Evolutionary conservation across 176 grass and related monocot genomes (phyloP), one percentile per base, ranked within the genome.

Genomic region (Echinochloa phyllopogon): DNA sequence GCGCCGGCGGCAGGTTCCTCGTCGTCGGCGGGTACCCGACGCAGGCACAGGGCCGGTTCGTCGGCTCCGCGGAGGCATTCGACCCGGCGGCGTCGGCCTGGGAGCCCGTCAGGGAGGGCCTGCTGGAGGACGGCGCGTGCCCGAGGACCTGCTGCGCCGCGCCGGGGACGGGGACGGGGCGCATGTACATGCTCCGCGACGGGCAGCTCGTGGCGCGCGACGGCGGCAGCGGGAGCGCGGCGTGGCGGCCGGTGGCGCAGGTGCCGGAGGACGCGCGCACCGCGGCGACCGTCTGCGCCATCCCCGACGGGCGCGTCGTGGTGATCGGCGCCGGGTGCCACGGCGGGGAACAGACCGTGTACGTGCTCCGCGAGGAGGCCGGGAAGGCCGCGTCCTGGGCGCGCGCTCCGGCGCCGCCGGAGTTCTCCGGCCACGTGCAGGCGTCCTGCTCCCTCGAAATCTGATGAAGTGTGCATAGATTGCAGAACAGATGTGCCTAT

Each of bases 21-120:
- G 96, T 94, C 33, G 74, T 86, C 33, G 93, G 96, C 60, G 96
- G 96, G 15, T 98, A 98, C 83, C 72, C 90, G 24, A 98, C 96
- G 39, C 83, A 84, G 10, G 91, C 91, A 48, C 96, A 98, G 71
- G 96, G 93, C 0, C 87, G 63, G 9, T 98, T 98, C 74, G 85
- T 55, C 1, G 79, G 86, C 77, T 94, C 89, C 24, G 85, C 41
- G 0, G 89, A 98, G 91, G 71, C 69, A 4, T 95, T 95, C 83
- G 89, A 98, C 72, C 87, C 65, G 18, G 83, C 63, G 40, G 56
- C 44, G 21, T 66, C 67, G 6, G 27, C 79, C 45, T 98, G 96
- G 96, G 57, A 1, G 4, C 49, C 87, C 0, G 49, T 89, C 20
- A 55, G 75, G 69, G 77, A 89, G 1, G 51, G 76, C 38, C 38